These are phyloP conservation scores for Debaryomyces castellii DNA, from an alignment of 805 yeast genomes.

Conservation along the genomic window DNA sequence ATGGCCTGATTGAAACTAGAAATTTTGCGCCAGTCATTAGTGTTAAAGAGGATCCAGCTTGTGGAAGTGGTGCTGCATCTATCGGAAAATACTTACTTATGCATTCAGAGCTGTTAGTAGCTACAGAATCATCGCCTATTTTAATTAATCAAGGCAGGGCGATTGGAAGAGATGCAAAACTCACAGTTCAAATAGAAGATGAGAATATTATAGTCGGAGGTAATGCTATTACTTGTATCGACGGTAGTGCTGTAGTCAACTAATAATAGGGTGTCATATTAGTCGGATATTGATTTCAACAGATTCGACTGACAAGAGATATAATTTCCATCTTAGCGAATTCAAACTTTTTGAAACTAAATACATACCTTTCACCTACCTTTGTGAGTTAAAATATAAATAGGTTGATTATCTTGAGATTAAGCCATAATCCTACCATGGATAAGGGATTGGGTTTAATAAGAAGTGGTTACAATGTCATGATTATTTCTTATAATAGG, in stretches of 20 bases:
- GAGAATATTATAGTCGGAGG: conserved; percentile 37
- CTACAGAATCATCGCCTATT: conserved; percentile 27
- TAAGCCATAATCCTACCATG: no score
- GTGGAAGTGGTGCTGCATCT: conserved; percentile 49
- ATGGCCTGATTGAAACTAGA: conserved; percentile 32
- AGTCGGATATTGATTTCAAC: no score
- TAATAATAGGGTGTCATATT: no score
- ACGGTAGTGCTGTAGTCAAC: conserved; percentile 20
- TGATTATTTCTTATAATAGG: no score
- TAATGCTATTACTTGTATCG: conserved; percentile 32
- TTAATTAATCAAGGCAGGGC: conserved; percentile 38
- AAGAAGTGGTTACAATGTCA: no score
- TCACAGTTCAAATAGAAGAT: conserved; percentile 21
- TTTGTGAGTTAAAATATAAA: no score
- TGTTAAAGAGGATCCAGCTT: conserved; percentile 40
- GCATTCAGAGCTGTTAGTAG: background rate
- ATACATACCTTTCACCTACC: no score
- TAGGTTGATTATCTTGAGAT: no score
- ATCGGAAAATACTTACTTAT: conserved; percentile 22
- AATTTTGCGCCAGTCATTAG: conserved; percentile 41
- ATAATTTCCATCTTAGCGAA: no score
- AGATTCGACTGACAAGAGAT: no score
- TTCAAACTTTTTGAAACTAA: no score
- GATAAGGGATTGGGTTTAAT: no score
- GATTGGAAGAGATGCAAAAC: conserved; percentile 37